Evolutionary conservation across 169 alveolate genomes (phyloP).

Genomic region (Cryptosporidium bovis): DNA sequence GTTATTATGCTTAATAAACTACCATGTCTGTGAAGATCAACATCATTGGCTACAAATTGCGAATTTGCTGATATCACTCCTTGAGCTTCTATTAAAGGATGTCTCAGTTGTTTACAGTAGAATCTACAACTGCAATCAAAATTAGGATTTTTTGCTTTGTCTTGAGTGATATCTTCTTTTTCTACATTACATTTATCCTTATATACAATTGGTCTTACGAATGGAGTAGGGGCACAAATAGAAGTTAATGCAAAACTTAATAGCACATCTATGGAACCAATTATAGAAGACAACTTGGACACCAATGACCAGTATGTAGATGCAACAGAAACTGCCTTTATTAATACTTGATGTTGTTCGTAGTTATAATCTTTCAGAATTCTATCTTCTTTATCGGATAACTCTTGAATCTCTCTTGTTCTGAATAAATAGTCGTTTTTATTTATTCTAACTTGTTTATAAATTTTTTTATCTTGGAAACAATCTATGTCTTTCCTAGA

Average conservation of each 20-base stretch:
- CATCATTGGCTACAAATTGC: slow-evolving; percentile 89
- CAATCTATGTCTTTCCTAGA: slow-evolving; percentile 83
- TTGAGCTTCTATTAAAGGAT: slow-evolving; percentile 86
- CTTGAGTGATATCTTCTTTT: background rate
- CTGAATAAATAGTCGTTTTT: slow-evolving; percentile 90
- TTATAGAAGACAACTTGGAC: slow-evolving; percentile 87
- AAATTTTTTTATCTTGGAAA: slow-evolving; percentile 71
- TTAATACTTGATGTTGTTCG: slow-evolving; percentile 86
- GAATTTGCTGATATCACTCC: slow-evolving; percentile 76
- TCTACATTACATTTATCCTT: slow-evolving; percentile 57
- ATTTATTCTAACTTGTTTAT: slow-evolving; percentile 84
- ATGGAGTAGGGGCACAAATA: slow-evolving; percentile 84
- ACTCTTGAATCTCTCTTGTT: slow-evolving; percentile 83
- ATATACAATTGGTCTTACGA: slow-evolving; percentile 89
- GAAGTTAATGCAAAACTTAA: slow-evolving; percentile 93
- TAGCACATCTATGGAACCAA: slow-evolving; percentile 94
- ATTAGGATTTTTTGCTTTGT: slow-evolving; percentile 77
- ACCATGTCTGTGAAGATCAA: slow-evolving; percentile 81
- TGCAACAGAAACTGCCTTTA: slow-evolving; percentile 93
- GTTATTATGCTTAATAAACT: slow-evolving; percentile 92
- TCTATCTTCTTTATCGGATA: slow-evolving; percentile 83
- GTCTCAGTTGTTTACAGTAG: slow-evolving; percentile 83
- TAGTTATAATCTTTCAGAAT: slow-evolving; percentile 84
- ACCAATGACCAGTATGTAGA: slow-evolving; percentile 94
- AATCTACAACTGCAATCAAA: slow-evolving; percentile 39